Percentiles rank a stretch among this genome's conserved stretches.
Evolutionary conservation across 768 basidiomycete species (phyloP).

Genomic region (Pisolithus sp.): DNA sequence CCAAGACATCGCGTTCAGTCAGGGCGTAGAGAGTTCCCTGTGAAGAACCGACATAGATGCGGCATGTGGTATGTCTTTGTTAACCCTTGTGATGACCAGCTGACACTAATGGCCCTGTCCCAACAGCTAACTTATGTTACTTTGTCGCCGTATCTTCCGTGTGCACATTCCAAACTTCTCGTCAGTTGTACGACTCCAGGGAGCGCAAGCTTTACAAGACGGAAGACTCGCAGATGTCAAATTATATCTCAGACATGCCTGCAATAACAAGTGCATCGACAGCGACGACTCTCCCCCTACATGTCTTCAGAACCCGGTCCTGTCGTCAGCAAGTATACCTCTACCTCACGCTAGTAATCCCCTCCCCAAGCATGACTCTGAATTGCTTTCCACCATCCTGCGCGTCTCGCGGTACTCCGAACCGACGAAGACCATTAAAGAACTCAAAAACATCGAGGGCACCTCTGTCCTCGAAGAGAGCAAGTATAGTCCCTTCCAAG

Average conservation of each 20-base stretch:
- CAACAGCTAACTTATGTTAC: conserved; percentile 69
- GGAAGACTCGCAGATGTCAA: background rate
- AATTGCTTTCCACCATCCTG: conserved; percentile 21
- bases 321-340: background rate
- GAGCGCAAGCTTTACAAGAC: conserved; percentile 12
- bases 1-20: conserved; percentile 21
- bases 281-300: background rate
- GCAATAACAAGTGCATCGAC: conserved; percentile 1
- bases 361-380: conserved; percentile 5
- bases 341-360: background rate
- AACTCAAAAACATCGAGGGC: conserved; percentile 6
- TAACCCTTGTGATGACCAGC: background rate
- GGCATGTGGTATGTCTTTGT: conserved; percentile 48
- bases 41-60: conserved; percentile 29
- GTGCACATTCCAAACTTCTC: conserved; percentile 33
- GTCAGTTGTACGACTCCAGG: conserved; percentile 17
- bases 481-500: conserved; percentile 21
- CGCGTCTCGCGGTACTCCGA: conserved; percentile 23
- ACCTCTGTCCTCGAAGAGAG: conserved; percentile 8
- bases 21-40: conserved; percentile 23
- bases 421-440: conserved; percentile 12
- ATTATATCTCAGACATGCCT: conserved; percentile 9
- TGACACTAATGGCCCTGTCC: conserved; percentile 4
- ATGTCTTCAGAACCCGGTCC: background rate
- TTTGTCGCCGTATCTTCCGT: conserved; percentile 57